phyloP scores from a whole-genome alignment of 2,329 filamentous ascomycete species.

The Exophiala bonariae region DNA sequence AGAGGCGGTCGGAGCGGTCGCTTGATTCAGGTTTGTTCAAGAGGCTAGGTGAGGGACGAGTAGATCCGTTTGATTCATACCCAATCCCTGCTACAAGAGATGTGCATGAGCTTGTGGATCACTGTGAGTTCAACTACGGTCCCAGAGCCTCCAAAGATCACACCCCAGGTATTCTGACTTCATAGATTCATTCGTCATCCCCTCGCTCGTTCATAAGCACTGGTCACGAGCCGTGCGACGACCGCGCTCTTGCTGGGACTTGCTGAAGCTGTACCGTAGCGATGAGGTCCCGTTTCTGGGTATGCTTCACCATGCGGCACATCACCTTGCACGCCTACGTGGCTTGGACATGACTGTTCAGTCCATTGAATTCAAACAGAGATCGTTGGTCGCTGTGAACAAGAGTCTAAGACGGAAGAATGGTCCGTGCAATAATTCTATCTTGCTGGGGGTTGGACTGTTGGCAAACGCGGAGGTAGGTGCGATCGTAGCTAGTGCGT shows the following conservation, averaged over 20 bases:
- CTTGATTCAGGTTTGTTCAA: background rate
- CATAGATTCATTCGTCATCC: constrained; percentile 16
- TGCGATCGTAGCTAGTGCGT: background rate
- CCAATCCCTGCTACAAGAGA: constrained; percentile 12
- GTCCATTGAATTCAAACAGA: constrained; percentile 12
- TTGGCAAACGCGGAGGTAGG: constrained; percentile 17
- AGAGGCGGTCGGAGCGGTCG: too few relatives aligned
- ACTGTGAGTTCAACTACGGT: constrained; percentile 4
- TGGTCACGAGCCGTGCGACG: constrained; percentile 14
- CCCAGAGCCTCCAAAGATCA: too few relatives aligned
- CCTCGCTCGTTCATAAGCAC: constrained; percentile 13
- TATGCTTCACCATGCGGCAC: constrained; percentile 18
- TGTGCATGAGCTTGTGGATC: constrained; percentile 19
- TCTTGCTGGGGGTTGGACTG: constrained; percentile 13
- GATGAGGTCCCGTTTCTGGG: constrained; percentile 16
- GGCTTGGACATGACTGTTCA: constrained; percentile 8
- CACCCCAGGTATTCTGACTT: background rate
- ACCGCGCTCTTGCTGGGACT: constrained; percentile 16
- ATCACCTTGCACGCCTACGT: constrained; percentile 12
- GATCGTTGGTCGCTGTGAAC: constrained; percentile 10
- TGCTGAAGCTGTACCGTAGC: constrained; percentile 18
- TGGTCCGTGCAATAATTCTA: constrained; percentile 13
- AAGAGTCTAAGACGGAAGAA: constrained; percentile 2
- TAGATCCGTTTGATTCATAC: constrained; percentile 15
- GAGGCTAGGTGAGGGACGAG: constrained; percentile 9